A percentile compares a stretch with the other conserved stretches of the same genome.
phyloP scores from a whole-genome alignment of 1,139 yeast genomes.

The Diutina catenulata region DNA sequence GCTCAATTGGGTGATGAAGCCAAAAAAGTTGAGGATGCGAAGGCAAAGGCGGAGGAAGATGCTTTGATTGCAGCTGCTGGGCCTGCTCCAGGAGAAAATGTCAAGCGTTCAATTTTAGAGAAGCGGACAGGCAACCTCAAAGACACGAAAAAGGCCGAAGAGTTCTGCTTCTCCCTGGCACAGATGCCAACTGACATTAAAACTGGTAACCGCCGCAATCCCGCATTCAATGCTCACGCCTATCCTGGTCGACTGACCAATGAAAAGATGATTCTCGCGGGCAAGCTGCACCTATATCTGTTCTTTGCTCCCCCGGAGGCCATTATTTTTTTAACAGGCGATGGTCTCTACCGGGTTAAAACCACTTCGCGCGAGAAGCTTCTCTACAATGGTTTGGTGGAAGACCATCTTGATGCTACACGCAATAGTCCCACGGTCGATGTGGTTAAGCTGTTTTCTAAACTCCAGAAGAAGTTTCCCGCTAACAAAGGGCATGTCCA shows the following conservation, averaged over 20 bases:
- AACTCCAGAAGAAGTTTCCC: background rate
- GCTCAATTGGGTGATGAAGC: background rate
- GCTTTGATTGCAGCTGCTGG: background rate
- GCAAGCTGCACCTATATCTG: background rate
- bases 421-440: background rate
- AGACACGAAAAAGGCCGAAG: background rate
- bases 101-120: background rate
- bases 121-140: background rate
- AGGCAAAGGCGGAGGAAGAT: background rate
- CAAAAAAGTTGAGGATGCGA: background rate
- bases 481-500: background rate
- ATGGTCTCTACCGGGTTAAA: conserved; percentile 1
- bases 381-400: background rate
- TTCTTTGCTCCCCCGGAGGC: background rate
- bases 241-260: background rate
- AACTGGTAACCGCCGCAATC: conserved; percentile 1
- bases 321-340: background rate
- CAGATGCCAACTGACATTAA: background rate
- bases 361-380: background rate
- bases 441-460: background rate
- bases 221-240: background rate
- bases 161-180: background rate
- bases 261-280: background rate
- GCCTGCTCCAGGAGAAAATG: background rate
- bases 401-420: background rate